phyloP scores from a whole-genome alignment of 495 filamentous ascomycete species.

The Lepidopterella palustris region DNA sequence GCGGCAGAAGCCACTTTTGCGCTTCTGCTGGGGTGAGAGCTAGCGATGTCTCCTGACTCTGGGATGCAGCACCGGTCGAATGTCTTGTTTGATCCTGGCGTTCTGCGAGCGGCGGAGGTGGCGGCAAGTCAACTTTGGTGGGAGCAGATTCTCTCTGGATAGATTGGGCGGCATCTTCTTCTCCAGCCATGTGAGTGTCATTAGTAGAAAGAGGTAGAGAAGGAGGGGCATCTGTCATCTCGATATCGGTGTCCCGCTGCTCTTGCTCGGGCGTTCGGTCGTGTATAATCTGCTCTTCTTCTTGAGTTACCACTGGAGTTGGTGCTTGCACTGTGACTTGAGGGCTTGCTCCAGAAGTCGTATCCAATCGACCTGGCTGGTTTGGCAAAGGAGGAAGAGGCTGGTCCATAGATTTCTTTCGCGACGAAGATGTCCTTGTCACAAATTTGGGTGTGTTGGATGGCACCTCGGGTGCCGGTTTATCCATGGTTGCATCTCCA shows the following conservation, averaged over 20 bases:
- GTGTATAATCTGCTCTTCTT: slow-evolving; percentile 37
- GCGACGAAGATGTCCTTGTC: slow-evolving; percentile 18
- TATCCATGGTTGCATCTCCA: slow-evolving; percentile 28
- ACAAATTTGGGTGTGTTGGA: slow-evolving; percentile 17
- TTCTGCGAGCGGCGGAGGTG: slow-evolving; percentile 54
- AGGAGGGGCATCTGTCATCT: slow-evolving; percentile 51
- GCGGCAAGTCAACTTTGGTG: slow-evolving; percentile 43
- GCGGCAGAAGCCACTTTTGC: slow-evolving; percentile 72
- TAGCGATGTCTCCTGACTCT: slow-evolving; percentile 30
- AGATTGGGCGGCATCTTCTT: slow-evolving; percentile 10
- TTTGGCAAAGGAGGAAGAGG: slow-evolving; percentile 24
- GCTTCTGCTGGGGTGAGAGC: slow-evolving; percentile 33
- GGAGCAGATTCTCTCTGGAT: slow-evolving; percentile 33
- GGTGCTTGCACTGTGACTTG: slow-evolving; percentile 33
- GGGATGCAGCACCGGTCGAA: slow-evolving; percentile 29
- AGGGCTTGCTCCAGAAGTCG: slow-evolving; percentile 9
- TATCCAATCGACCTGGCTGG: slow-evolving; percentile 17
- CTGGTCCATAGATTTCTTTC: slow-evolving; percentile 18
- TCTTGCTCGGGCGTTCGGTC: slow-evolving; percentile 43
- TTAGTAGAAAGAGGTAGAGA: slow-evolving; percentile 34
- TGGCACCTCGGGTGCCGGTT: slow-evolving; percentile 12
- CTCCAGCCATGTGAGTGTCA: slow-evolving; percentile 30
- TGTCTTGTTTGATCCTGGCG: slow-evolving; percentile 32
- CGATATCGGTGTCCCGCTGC: slow-evolving; percentile 51
- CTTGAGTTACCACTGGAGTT: slow-evolving; percentile 34